Evolutionary conservation across 2,329 filamentous ascomycete genomes (phyloP).

Genomic region (Mycosphaerelloides madeirae): DNA sequence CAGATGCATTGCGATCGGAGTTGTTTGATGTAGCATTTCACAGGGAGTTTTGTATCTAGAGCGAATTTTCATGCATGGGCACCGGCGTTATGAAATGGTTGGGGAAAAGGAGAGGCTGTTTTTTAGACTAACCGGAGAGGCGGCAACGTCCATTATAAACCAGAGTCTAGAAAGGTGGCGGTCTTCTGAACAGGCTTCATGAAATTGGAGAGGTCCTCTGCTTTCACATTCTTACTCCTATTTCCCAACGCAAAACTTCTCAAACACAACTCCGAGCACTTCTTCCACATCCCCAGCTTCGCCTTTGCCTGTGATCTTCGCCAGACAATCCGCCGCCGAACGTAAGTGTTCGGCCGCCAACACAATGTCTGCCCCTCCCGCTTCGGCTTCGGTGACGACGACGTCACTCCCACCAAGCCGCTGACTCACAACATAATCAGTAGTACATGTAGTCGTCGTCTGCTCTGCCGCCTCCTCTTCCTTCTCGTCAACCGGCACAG

Average conservation of each 20-base stretch:
- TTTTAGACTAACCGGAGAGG: conserved; percentile 1
- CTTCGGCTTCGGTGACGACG: conserved; percentile 8
- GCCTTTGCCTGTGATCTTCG: conserved; percentile 80
- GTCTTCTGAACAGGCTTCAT: background rate
- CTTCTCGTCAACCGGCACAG: conserved; percentile 24
- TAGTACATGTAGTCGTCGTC: background rate
- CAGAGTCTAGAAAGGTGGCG: background rate
- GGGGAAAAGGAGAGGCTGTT: too few relatives aligned
- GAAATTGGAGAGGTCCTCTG: conserved; percentile 4
- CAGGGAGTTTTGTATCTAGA: too few relatives aligned
- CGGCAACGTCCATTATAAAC: conserved; percentile 2
- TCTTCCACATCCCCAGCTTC: conserved; percentile 89
- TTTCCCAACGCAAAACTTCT: conserved; percentile 61
- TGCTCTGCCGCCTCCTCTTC: background rate
- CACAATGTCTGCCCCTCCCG: conserved; percentile 70
- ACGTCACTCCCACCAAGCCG: conserved; percentile 2
- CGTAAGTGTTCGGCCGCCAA: conserved; percentile 85
- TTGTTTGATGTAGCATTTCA: too few relatives aligned
- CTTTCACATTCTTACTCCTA: conserved; percentile 13
- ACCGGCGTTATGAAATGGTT: too few relatives aligned
- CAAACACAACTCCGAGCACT: conserved; percentile 92
- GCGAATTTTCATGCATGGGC: too few relatives aligned
- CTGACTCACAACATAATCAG: background rate
- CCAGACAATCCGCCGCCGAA: conserved; percentile 72
- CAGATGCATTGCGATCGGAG: too few relatives aligned